Evolutionary conservation across 2,329 filamentous ascomycete genomes (phyloP).

Genomic region (Onygena corvina): DNA sequence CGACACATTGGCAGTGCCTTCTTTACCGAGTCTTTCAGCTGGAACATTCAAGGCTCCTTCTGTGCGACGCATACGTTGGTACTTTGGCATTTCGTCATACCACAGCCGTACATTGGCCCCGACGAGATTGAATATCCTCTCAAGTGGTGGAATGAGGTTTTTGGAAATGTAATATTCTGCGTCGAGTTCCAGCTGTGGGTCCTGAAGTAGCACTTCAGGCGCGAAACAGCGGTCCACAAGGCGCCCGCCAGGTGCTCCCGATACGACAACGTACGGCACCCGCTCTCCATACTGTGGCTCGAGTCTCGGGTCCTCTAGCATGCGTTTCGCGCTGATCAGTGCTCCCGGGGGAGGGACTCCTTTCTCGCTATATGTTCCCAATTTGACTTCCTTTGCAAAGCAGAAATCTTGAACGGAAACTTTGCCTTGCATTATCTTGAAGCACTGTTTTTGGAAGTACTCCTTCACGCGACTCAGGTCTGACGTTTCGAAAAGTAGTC

Average conservation of each 20-base stretch:
- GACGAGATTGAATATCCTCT: constrained; percentile 92
- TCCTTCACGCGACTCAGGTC: constrained; percentile 79
- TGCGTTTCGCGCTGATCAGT: constrained; percentile 70
- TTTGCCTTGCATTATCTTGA: constrained; percentile 79
- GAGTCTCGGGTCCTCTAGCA: constrained; percentile 72
- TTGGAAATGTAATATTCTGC: constrained; percentile 95
- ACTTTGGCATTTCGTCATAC: constrained; percentile 97
- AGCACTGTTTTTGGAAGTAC: constrained; percentile 83
- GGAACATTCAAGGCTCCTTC: constrained; percentile 22
- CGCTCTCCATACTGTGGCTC: constrained; percentile 94
- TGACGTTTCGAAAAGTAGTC: constrained; percentile 75
- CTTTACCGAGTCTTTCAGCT: constrained; percentile 4
- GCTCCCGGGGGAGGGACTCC: constrained; percentile 75
- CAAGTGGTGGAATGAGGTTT: constrained; percentile 86
- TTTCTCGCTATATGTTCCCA: constrained; percentile 76
- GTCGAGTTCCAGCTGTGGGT: constrained; percentile 69
- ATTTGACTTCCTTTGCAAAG: constrained; percentile 81
- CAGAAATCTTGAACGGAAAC: constrained; percentile 93
- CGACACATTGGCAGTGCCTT: constrained; percentile 4
- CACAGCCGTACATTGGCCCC: constrained; percentile 81
- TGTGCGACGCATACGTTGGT: constrained; percentile 57
- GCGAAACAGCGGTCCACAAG: constrained; percentile 83
- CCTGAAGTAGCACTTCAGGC: constrained; percentile 67
- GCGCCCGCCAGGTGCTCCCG: constrained; percentile 72
- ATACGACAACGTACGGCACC: constrained; percentile 85